These are phyloP conservation scores for Tilletia caries DNA, from an alignment of 1,284 basidiomycete species.

Conservation along the genomic window DNA sequence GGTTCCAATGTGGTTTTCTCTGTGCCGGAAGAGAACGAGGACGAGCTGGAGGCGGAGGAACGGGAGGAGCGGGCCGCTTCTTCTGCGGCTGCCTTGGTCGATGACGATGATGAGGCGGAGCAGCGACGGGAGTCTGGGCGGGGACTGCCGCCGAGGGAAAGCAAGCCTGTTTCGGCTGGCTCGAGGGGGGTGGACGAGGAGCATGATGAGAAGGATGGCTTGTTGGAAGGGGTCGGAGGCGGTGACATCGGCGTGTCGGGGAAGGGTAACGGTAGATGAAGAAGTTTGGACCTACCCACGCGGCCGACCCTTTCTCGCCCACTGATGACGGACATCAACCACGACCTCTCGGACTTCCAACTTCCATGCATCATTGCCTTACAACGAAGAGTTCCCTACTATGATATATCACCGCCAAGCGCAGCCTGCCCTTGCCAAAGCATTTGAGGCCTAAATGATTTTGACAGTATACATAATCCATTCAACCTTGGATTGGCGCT, in stretches of 20 bases:
- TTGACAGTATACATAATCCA: too few relatives aligned
- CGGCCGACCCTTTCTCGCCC: too few relatives aligned
- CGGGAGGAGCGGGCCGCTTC: not conserved
- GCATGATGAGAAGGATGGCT: conserved; percentile 1
- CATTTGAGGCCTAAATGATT: too few relatives aligned
- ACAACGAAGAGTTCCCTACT: too few relatives aligned
- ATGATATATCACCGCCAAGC: too few relatives aligned
- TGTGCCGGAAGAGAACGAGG: conserved; percentile 10
- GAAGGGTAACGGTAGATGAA: not conserved
- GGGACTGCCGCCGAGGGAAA: not conserved
- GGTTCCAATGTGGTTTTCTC: not conserved
- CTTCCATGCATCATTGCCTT: too few relatives aligned
- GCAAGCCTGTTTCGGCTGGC: not conserved
- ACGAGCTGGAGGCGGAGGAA: conserved; percentile 2
- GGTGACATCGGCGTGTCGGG: not conserved
- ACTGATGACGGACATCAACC: too few relatives aligned
- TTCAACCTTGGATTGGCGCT: too few relatives aligned
- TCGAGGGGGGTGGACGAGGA: not conserved
- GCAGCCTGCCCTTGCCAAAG: too few relatives aligned
- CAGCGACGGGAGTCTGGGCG: not conserved
- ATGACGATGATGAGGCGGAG: not conserved
- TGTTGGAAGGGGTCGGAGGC: not conserved
- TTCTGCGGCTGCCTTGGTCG: conserved; percentile 5
- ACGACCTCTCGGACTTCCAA: too few relatives aligned
- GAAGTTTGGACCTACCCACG: too few relatives aligned